Base-by-base conservation (phyloP, 164 flowering plant genomes). In the Kingdonia uniflora region DNA sequence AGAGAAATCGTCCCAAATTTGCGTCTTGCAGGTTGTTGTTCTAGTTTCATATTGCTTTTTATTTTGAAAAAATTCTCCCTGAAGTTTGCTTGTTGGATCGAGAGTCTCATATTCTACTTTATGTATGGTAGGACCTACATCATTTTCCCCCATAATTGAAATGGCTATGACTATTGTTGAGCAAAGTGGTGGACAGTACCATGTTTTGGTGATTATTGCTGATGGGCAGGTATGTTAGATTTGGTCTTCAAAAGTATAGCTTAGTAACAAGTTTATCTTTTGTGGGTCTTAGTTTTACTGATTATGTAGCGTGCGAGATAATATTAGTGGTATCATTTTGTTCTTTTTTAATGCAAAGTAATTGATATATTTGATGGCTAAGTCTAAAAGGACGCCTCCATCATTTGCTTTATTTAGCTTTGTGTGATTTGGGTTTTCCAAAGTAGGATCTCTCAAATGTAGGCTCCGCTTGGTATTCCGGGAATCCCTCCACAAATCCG, bases 121-220 rank as follows among this genome's bases (percentile, higher is more conserved):
- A 43, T 52, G 20, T 54, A 35, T 60, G 60, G 48, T 80, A 91
- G 98, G 98, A 24, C 98, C 98, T 20, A 91, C 98, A 54, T 91
- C 98, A 23, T 92, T 87, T 78, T 95, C 95, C 14, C 96, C 98
- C 11, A 59, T 88, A 35, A 77, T 92, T 64, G 96, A 92, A 69
- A 79, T 75, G 79, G 98, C 94, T 14, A 81, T 75, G 22, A 78
- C 84, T 11, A 82, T 88, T 51, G 98, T 91, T 46, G 95, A 87
- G 70, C 67, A 79, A 71, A 85, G 90, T 67, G 81, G 90, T 47
- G 96, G 96, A 51, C 98, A 87, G 65, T 91, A 91, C 66, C 98
- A 91, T 76, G 98, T 91, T n/a, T 58, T 91, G 60, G 49, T 91
- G 61, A 85, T 91, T 60, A 87, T 91, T 63, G 98, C 98, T 37